phyloP scores from a whole-genome alignment of 495 filamentous ascomycete genomes.

The Platismatia glauca region DNA sequence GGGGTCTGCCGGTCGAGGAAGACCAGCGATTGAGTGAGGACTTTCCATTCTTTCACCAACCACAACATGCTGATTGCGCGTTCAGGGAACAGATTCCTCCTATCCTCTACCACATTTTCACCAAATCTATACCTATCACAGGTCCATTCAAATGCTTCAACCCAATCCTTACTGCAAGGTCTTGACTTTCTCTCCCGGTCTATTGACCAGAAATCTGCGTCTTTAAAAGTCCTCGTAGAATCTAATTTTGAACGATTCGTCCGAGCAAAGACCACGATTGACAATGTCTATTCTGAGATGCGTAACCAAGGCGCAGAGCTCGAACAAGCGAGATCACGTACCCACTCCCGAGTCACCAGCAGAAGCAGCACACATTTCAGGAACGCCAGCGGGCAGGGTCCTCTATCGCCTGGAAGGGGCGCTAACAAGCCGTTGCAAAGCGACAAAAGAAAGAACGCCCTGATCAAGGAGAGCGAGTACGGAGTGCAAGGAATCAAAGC shows the following conservation, averaged over 20 bases:
- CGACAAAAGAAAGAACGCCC: slow-evolving; percentile 72
- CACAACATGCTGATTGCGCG: slow-evolving; percentile 7
- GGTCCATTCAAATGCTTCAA: slow-evolving; percentile 75
- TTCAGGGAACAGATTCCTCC: slow-evolving; percentile 78
- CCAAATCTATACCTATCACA: slow-evolving; percentile 86
- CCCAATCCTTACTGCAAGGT: slow-evolving; percentile 65
- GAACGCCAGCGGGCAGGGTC: slow-evolving; percentile 24
- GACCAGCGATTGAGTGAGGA: slow-evolving; percentile 65
- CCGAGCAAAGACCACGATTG: slow-evolving; percentile 89
- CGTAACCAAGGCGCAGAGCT: slow-evolving; percentile 68
- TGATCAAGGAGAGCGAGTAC: slow-evolving; percentile 89
- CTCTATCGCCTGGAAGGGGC: slow-evolving; percentile 28
- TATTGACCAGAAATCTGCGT: slow-evolving; percentile 95
- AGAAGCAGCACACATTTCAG: slow-evolving; percentile 32
- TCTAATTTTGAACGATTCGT: slow-evolving; percentile 98
- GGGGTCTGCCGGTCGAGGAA: slow-evolving; percentile 76
- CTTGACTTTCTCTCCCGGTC: slow-evolving; percentile 75
- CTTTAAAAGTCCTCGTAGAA: slow-evolving; percentile 89
- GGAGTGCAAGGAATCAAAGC: slow-evolving; percentile 83
- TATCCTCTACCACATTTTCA: slow-evolving; percentile 92
- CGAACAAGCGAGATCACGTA: slow-evolving; percentile 38
- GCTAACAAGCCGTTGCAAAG: slow-evolving; percentile 30
- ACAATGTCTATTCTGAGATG: slow-evolving; percentile 98
- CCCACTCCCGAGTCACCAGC: slow-evolving; percentile 49
- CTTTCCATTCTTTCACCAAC: slow-evolving; percentile 6